These are phyloP conservation scores for Erythrophleum ivorense DNA, from an alignment of 331 rosid genomes.

Conservation along the genomic window DNA sequence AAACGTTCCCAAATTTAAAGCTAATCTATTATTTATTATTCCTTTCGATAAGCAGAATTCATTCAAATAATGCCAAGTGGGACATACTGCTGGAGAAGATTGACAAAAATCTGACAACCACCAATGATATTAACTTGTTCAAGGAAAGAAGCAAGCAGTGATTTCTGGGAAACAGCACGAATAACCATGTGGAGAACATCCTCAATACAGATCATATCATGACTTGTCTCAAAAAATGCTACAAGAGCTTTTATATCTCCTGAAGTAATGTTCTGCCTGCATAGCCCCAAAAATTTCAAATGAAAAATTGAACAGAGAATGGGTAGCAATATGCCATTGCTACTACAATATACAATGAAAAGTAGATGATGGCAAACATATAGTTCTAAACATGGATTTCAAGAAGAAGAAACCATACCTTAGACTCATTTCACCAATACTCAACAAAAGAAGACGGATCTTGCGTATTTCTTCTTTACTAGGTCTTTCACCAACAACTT, in stretches of 20 bases:
- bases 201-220: constrained; percentile 89
- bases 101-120: constrained; percentile 91
- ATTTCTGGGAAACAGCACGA: constrained; percentile 85
- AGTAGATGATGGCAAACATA: constrained; percentile 24
- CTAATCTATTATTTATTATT: constrained; percentile 18
- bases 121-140: constrained; percentile 78
- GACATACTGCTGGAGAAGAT: constrained; percentile 91
- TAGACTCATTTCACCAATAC: constrained; percentile 99
- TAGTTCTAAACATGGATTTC: constrained; percentile 2
- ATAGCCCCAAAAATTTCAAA: constrained; percentile 42
- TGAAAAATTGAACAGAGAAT: constrained; percentile 28
- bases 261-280: constrained; percentile 83
- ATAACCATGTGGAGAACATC: constrained; percentile 96
- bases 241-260: constrained; percentile 87
- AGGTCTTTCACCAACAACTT: constrained; percentile 65
- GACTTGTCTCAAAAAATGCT: constrained; percentile 87
- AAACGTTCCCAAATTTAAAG: background rate
- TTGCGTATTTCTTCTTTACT: constrained; percentile 83
- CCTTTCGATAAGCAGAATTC: constrained; percentile 11
- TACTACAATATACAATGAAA: background rate
- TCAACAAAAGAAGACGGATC: constrained; percentile 92
- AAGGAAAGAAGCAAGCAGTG: constrained; percentile 83
- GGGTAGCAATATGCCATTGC: background rate
- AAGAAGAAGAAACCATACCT: constrained; percentile 55
- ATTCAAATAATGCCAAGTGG: constrained; percentile 31